Evolutionary conservation across 2,329 filamentous ascomycete genomes (phyloP), one percentile per base, ranked within the genome.

Genomic region (Ophioceras dolichostomum): DNA sequence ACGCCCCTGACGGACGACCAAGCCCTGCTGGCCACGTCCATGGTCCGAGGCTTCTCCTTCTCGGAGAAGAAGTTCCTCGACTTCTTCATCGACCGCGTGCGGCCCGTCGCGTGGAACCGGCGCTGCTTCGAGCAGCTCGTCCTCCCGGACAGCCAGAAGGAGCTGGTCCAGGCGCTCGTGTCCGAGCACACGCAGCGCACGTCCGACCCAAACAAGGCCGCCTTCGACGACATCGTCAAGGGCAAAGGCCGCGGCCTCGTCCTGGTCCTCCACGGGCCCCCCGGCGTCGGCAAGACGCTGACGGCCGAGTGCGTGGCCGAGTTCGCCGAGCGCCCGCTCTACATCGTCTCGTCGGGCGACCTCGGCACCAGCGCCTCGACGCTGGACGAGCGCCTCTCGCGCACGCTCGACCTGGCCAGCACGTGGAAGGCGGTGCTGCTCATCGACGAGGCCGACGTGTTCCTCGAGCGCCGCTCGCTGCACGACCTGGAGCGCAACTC

Each of bases 341-440:
- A 60, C 41, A 51, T 48, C 13, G 50, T 61, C 3, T 48, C 49
- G 10, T 48, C 53, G 3, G 47, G 45, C 18, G 47, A 49, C 24
- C 42, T 49, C 2, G 45, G 47, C 18, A 37, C 39, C 6, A 28
- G 35, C 4, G 39, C 41, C 29, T 27, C 33, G 2, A 17, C 20
- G 10, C 29, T 40, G 2, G 77, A 79, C 49, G 27, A 46, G 47
- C 24, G 55, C 48, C 26, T 61, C 53, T 43, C 55, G 48, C 14
- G 28, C n/a, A 33, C 38, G 5, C 31, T 44, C 8, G 39, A 42
- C 6, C 29, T 45, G 3, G 32, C 43, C 2, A 34, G 28, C 18
- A 41, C 38, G 40, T 53, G 56, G 8, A 52, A 60, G 6, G 55
- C 54, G 1, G 49, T 59, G 17, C 43, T 59, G 7, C 45, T 58